phyloP scores from a whole-genome alignment of 805 yeast species.

The Cyberlindnera suaveolens region DNA sequence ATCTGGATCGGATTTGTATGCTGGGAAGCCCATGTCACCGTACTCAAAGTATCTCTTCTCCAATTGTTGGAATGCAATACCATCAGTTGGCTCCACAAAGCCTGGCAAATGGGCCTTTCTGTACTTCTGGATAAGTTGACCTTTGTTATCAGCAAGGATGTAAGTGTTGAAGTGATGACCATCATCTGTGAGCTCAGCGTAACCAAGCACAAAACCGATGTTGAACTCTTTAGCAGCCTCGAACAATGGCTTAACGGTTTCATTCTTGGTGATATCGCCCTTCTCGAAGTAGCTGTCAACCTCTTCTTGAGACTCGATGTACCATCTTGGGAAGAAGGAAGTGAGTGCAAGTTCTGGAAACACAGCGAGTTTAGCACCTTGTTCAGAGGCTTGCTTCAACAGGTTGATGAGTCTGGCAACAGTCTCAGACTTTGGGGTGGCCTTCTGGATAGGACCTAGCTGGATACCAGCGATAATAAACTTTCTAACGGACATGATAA shows the following conservation, averaged over 20 bases:
- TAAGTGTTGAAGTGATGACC: slow-evolving; percentile 31
- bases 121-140: slow-evolving; percentile 26
- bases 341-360: slow-evolving; percentile 34
- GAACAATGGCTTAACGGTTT: slow-evolving; percentile 25
- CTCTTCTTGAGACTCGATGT: slow-evolving; percentile 28
- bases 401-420: slow-evolving; percentile 26
- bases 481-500: slow-evolving; percentile 14
- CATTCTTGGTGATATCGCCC: slow-evolving; percentile 28
- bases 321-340: slow-evolving; percentile 33
- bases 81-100: slow-evolving; percentile 29
- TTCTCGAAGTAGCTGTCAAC: slow-evolving; percentile 30
- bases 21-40: slow-evolving; percentile 33
- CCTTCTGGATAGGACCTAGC: slow-evolving; percentile 29
- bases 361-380: slow-evolving; percentile 29
- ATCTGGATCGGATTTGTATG: slow-evolving; percentile 28
- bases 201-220: slow-evolving; percentile 31
- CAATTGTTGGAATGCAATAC: slow-evolving; percentile 29
- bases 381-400: slow-evolving; percentile 25
- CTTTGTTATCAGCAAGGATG: slow-evolving; percentile 27
- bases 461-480: slow-evolving; percentile 30
- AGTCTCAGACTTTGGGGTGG: slow-evolving; percentile 25
- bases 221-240: slow-evolving; percentile 25
- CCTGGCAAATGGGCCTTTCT: slow-evolving; percentile 35
- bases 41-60: slow-evolving; percentile 33
- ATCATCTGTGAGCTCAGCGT: slow-evolving; percentile 33